These are phyloP conservation scores for Aechmea fasciata DNA, from an alignment of 176 grass and related monocot species.

Conservation along the genomic window DNA sequence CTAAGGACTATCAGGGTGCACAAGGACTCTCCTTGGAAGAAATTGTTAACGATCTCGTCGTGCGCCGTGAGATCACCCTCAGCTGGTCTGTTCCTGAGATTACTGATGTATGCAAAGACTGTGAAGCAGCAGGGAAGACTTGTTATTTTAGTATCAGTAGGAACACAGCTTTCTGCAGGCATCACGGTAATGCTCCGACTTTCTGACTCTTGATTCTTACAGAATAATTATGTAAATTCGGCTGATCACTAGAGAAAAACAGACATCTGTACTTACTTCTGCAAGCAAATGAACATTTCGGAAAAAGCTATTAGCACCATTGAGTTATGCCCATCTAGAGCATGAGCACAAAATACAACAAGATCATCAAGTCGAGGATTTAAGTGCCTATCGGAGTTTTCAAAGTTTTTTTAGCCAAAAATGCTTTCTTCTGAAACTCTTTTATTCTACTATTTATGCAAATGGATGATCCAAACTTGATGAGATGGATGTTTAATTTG, in stretches of 20 bases:
- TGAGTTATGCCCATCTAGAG: no score
- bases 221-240: neutral
- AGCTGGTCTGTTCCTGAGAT: conserved; percentile 19
- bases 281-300: no score
- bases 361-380: no score
- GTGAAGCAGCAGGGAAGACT: conserved; percentile 5
- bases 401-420: no score
- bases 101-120: conserved; percentile 7
- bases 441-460: no score
- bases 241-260: neutral
- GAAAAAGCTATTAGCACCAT: no score
- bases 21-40: no score
- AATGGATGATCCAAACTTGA: no score
- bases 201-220: neutral
- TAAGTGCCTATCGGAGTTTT: no score
- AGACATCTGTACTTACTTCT: neutral
- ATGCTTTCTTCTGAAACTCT: no score
- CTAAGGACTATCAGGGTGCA: neutral
- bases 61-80: conserved; percentile 13
- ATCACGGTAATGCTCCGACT: conserved; percentile 14
- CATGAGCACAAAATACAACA: no score
- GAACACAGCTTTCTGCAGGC: conserved; percentile 28
- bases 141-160: conserved; percentile 25
- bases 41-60: conserved; percentile 3
- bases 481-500: no score